Evolutionary conservation across 75 land plant genomes (phyloP), one percentile per base, ranked within the genome.

Genomic region (Pinus taeda): DNA sequence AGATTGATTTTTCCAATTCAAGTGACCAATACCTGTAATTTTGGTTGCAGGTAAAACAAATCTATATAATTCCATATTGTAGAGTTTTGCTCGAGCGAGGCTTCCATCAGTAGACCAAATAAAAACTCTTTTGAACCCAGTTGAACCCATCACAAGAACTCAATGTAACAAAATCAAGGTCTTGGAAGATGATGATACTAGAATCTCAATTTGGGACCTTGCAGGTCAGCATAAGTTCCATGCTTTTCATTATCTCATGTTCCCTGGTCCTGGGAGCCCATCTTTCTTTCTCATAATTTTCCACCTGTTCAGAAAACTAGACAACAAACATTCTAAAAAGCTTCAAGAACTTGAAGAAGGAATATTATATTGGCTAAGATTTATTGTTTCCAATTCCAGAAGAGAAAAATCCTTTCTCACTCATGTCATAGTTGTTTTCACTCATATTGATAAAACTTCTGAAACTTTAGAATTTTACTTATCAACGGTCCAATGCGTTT

Each of bases 171-270:
- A 89, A 76, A 88, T 93, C 74, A 87, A 83, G 64, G 82, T 79
- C 3, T 59, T 90, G 12, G 84, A 81, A 60, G 92, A 94, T 69
- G 87, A 87, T 63, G 85, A 83, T 73, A 88, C 75, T 62, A 88
- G 83, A 73, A 90, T 94, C 36, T 90, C 92, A 58, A 80, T 94
- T 30, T 94, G 97, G 97, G 90, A 92, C 66, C 79, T 94, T 13
- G 85, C 82, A 15, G 90, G 92, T 1, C 90, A 92, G 76, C 84
- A 88, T 59, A 92, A 88, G 64, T 85, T 80, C 76, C 87, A 79
- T 73, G 81, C 92, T 22, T 80, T 94, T 21, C 97, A 92, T 80
- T 94, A 94, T 55, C 78, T 88, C 75, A 85, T 94, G 83, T 90
- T 94, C 53, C 97, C 97, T 12, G 94, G 89, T 7, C 78, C 79